phyloP scores from a whole-genome alignment of 2,329 filamentous ascomycete species.

The Cercospora sp. region DNA sequence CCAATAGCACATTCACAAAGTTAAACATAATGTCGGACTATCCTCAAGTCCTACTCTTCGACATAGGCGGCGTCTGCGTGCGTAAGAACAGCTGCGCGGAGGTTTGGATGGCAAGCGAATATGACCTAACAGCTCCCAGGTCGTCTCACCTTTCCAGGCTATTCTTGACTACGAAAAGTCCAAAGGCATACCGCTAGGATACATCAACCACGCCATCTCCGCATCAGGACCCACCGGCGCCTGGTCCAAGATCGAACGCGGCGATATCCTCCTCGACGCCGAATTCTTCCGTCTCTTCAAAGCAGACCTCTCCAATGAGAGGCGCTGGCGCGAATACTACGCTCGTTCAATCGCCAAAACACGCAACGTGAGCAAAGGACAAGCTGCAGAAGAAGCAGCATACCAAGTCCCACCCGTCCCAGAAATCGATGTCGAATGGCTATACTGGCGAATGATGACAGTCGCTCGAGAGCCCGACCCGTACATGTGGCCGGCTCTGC shows the following conservation, averaged over 20 bases:
- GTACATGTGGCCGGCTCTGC: conserved; percentile 82
- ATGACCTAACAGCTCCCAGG: conserved; percentile 52
- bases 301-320: conserved; percentile 65
- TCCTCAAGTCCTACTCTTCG: conserved; percentile 81
- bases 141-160: conserved; percentile 85
- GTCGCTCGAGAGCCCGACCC: conserved; percentile 70
- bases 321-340: conserved; percentile 67
- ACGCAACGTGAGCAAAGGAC: conserved; percentile 46
- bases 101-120: neutral
- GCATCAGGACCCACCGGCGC: conserved; percentile 72
- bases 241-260: conserved; percentile 87
- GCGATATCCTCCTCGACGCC: conserved; percentile 72
- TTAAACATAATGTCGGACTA: conserved; percentile 14
- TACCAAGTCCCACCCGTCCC: conserved; percentile 62
- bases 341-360: conserved; percentile 30
- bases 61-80: conserved; percentile 97
- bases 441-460: conserved; percentile 93
- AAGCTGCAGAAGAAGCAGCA: conserved; percentile 34
- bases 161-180: conserved; percentile 86
- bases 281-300: conserved; percentile 76
- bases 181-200: conserved; percentile 77
- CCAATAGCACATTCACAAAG: neutral
- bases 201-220: conserved; percentile 89
- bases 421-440: conserved; percentile 68
- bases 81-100: conserved; percentile 44